Evolutionary conservation across 371 early-diverging fungal genomes (phyloP).

Genomic region (Rhizopus arrhizus): DNA sequence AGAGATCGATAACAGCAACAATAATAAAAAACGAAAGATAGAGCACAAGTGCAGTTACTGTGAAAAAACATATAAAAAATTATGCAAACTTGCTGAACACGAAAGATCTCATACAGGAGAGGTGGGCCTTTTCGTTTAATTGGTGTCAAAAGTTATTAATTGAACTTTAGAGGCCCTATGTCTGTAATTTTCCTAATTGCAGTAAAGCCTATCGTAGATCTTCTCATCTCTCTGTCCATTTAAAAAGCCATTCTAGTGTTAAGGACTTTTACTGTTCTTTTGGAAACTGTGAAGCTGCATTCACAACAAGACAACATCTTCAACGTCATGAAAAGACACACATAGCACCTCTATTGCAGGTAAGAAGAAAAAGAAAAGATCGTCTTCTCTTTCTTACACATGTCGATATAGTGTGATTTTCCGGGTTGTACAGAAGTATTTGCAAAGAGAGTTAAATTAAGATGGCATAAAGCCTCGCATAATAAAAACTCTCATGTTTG

Average conservation of each 20-base stretch:
- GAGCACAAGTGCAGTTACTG: slow-evolving; percentile 35
- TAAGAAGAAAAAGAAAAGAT: slow-evolving; percentile 16
- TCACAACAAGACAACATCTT: slow-evolving; percentile 47
- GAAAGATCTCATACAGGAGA: slow-evolving; percentile 65
- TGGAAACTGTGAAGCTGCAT: slow-evolving; percentile 39
- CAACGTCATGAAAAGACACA: slow-evolving; percentile 53
- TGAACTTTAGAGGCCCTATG: slow-evolving; percentile 54
- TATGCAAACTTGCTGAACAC: slow-evolving; percentile 58
- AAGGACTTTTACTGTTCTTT: slow-evolving; percentile 44
- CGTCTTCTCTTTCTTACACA: not conserved
- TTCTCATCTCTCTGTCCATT: slow-evolving; percentile 62
- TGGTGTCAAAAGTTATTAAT: slow-evolving; percentile 1
- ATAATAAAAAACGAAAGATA: slow-evolving; percentile 13
- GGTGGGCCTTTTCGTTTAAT: slow-evolving; percentile 30
- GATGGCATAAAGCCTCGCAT: slow-evolving; percentile 56
- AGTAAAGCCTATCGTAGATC: slow-evolving; percentile 57
- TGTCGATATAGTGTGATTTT: slow-evolving; percentile 44
- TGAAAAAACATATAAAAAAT: slow-evolving; percentile 57
- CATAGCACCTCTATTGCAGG: slow-evolving; percentile 42
- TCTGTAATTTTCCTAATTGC: slow-evolving; percentile 58
- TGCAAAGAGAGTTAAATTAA: slow-evolving; percentile 58
- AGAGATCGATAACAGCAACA: not conserved
- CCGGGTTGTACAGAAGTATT: slow-evolving; percentile 59
- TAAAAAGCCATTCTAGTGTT: slow-evolving; percentile 51
- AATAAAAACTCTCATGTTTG: slow-evolving; percentile 23